Conservation (phyloP, 208 protist genomes). For the Leptomonas pyrrhocoris region DNA sequence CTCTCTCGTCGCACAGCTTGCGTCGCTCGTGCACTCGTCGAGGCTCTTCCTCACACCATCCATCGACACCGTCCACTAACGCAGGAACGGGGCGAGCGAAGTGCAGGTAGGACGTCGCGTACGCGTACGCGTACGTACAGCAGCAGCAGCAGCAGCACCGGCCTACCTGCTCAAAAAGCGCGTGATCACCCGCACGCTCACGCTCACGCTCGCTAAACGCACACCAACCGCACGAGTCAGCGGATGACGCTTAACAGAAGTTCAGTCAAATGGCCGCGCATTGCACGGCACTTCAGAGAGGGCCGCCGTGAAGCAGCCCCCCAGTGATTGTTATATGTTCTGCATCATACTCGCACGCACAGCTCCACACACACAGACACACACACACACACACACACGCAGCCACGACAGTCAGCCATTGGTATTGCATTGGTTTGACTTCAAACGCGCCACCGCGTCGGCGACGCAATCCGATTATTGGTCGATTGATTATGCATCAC, state of each 20-base stretch:
- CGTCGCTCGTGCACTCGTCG: constrained; percentile 5
- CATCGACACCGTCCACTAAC: constrained; percentile 35
- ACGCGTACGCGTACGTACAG: constrained; percentile 3
- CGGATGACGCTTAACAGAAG: constrained; percentile 48
- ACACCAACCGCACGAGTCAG: constrained; percentile 27
- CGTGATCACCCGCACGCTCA: not conserved
- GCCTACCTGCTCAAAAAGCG: too few relatives aligned
- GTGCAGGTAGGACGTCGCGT: constrained; percentile 20
- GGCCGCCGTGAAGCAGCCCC: constrained; percentile 24
- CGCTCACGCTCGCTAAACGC: not conserved
- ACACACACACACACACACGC: constrained; percentile 6
- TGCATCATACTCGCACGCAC: constrained; percentile 40
- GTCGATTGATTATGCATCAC: constrained; percentile 19
- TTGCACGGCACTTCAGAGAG: constrained; percentile 27
- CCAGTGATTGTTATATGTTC: constrained; percentile 37
- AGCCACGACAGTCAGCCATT: constrained; percentile 8
- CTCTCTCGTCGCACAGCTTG: not conserved
- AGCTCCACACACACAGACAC: not conserved
- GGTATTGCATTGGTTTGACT: constrained; percentile 19
- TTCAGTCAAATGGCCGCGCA: constrained; percentile 32
- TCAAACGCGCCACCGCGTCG: constrained; percentile 12
- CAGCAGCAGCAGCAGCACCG: not conserved
- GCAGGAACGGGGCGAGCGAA: constrained; percentile 53
- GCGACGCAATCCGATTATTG: constrained; percentile 18
- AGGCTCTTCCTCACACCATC: constrained; percentile 36